A percentile compares a stretch with the other conserved stretches of the same genome.
Conservation (phyloP, 2,329 filamentous ascomycete genomes). For the Sporothrix pallida region DNA sequence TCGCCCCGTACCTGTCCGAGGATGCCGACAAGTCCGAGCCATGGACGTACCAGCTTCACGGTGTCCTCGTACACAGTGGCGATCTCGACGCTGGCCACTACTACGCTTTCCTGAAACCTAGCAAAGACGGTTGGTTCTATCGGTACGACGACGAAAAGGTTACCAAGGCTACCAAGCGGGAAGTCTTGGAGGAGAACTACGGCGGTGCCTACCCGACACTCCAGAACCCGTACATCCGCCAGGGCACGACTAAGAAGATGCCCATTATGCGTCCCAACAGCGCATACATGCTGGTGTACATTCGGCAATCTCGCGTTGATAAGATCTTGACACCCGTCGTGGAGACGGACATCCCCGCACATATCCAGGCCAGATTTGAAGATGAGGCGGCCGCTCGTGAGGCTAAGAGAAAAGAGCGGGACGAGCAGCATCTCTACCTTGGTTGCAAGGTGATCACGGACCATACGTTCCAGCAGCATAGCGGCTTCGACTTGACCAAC, state of each 20-base stretch:
- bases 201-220: constrained; percentile 75
- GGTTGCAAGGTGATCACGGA: constrained; percentile 81
- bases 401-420: constrained; percentile 81
- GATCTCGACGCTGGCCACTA: constrained; percentile 98
- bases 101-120: constrained; percentile 94
- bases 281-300: constrained; percentile 99
- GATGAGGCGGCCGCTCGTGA: constrained; percentile 74
- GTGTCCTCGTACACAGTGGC: constrained; percentile 93
- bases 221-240: constrained; percentile 54
- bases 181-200: constrained; percentile 95
- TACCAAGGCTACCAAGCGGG: constrained; percentile 87
- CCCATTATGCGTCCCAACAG: constrained; percentile 73
- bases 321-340: constrained; percentile 77
- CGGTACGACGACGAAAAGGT: constrained; percentile 97
- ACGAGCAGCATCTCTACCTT: constrained; percentile 94
- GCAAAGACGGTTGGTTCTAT: constrained; percentile 93
- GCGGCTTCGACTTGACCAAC: constrained; percentile 80
- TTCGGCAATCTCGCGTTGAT: constrained; percentile 84
- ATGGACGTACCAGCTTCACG: constrained; percentile 91
- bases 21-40: constrained; percentile 86
- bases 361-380: constrained; percentile 67
- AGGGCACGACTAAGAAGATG: constrained; percentile 58
- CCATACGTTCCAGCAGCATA: constrained; percentile 78
- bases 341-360: constrained; percentile 78
- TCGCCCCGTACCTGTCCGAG: constrained; percentile 83